phyloP scores from a whole-genome alignment of 441 rosid genomes.

The Croton setiger region DNA sequence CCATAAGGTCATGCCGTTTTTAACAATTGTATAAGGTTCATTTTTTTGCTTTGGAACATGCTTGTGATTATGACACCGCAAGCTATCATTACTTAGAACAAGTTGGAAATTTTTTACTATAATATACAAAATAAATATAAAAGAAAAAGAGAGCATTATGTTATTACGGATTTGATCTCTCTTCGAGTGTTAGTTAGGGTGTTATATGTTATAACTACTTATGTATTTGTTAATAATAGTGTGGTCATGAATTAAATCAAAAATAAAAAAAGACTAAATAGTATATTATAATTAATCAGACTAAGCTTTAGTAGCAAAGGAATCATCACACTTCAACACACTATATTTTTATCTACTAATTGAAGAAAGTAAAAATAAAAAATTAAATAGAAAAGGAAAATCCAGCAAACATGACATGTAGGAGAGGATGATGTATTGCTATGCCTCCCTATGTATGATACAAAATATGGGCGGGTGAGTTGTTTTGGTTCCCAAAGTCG shows the following conservation, averaged over 20 bases:
- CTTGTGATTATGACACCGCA: slow-evolving; percentile 23
- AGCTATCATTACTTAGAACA: slow-evolving; percentile 6
- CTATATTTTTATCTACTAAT: slow-evolving; percentile 40
- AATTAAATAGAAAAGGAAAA: slow-evolving; percentile 21
- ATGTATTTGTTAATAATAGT: no score
- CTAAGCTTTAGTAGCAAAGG: slow-evolving; percentile 43
- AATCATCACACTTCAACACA: slow-evolving; percentile 51
- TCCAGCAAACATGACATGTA: slow-evolving; percentile 56
- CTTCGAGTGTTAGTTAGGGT: no score
- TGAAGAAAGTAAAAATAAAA: neutral
- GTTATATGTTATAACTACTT: no score
- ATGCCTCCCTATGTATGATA: slow-evolving; percentile 45
- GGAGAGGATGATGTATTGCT: slow-evolving; percentile 29
- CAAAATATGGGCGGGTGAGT: slow-evolving; percentile 29
- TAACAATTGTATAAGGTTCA: no score
- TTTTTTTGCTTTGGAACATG: slow-evolving; percentile 25
- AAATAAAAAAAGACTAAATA: no score
- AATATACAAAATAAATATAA: neutral
- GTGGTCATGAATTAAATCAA: no score
- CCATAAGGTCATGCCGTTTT: slow-evolving; percentile 1
- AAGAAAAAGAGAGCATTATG: neutral
- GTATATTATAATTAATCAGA: slow-evolving; percentile 34
- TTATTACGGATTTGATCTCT: no score
- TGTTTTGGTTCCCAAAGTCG: neutral
- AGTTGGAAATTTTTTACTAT: slow-evolving; percentile 18